Base-by-base conservation (phyloP, 2,329 filamentous ascomycete species). In the Ophidiomyces ophidiicola region DNA sequence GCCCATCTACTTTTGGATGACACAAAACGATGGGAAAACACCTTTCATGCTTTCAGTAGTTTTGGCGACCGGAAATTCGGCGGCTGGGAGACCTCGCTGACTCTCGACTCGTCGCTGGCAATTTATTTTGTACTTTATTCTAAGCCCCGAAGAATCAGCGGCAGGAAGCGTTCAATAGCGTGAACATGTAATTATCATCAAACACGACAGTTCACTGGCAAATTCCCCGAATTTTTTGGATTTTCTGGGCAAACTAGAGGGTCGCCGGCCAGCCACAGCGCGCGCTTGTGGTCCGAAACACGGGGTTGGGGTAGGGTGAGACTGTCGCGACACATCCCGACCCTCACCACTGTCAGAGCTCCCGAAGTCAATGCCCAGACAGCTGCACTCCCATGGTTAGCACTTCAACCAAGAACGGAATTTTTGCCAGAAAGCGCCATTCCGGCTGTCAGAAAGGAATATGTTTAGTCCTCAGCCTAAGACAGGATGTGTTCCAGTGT, bases 301-400 rank as follows among this genome's bases (percentile, higher is more conserved):
- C 20, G 36, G 36, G 34, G 29, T 11, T 11, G 30, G 25, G 25
- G 14, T 18, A 39, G 30, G 17, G 24, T 45, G 45, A 45, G 43
- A 47, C 45, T 36, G 30, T 44, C 36, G 12, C 36, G 42, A 44
- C 34, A 48, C 46, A 43, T 18, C 32, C 32, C 24, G 19, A 21
- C 42, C 45, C 35, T 45, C 46, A 47, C 46, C 45, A 48, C 34
- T 36, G 46, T 47, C 42, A 36, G 39, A 48, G 30, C 39, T 29
- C 32, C 19, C 19, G 30, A 19, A 8, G 32, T 19, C 43, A 32
- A 28, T 39, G 23, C 30, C 15, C 28, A 29, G 8, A 28, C 8
- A 26, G 32, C 37, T 39, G 8, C 3, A 25, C 37, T 5, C 1
- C 17, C 4, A 12, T 14, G 7, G 15, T 20, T 21, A 33, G 26